These are phyloP conservation scores for Lipomyces kockii DNA, from an alignment of 805 yeast species.

Conservation along the genomic window DNA sequence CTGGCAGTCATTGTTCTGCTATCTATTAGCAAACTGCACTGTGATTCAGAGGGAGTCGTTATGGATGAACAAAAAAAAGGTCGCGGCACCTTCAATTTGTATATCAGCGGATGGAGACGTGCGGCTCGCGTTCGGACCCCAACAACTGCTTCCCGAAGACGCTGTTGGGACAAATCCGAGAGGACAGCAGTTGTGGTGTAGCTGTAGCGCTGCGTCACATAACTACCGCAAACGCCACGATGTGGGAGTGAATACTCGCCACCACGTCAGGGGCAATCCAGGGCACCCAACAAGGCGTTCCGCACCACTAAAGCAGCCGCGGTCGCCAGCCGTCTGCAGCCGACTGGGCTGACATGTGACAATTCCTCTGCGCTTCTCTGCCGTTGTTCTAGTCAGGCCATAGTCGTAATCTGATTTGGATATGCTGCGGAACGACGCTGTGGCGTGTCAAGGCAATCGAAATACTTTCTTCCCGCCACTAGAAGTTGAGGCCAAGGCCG, in stretches of 20 bases:
- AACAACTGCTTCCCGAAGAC: background rate
- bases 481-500: too few relatives aligned
- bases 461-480: too few relatives aligned
- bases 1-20: slow-evolving; percentile 11
- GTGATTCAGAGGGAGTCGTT: background rate
- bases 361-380: background rate
- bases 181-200: background rate
- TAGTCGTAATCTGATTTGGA: too few relatives aligned
- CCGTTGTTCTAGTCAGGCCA: too few relatives aligned
- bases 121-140: background rate
- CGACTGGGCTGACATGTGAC: background rate
- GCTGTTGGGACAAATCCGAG: background rate
- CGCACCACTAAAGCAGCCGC: background rate
- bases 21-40: background rate
- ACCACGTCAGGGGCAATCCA: background rate
- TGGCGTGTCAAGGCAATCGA: too few relatives aligned
- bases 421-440: too few relatives aligned
- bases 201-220: background rate
- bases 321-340: background rate
- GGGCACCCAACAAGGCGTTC: background rate
- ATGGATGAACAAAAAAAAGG: background rate
- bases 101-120: background rate
- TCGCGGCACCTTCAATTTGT: background rate
- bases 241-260: background rate
- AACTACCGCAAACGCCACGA: background rate